Evolutionary conservation across 331 rosid genomes (phyloP).

Genomic region (Ulmus americana): DNA sequence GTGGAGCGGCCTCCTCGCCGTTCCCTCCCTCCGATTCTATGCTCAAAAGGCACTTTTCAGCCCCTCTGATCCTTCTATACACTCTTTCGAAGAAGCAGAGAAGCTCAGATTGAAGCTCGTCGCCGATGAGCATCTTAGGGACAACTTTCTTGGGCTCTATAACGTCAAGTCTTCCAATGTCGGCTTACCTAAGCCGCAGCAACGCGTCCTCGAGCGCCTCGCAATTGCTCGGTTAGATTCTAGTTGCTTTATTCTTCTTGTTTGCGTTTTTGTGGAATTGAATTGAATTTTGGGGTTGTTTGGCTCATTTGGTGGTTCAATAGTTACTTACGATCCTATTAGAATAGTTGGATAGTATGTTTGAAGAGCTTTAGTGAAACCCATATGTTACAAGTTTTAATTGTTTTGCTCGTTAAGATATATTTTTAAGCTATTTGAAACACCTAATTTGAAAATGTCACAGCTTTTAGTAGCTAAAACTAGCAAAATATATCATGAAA

Average conservation of each 20-base stretch:
- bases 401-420: no score
- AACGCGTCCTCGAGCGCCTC: constrained; percentile 59
- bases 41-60: constrained; percentile 12
- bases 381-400: no score
- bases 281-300: neutral
- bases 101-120: constrained; percentile 42
- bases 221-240: constrained; percentile 44
- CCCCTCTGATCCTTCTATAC: constrained; percentile 36
- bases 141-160: constrained; percentile 73
- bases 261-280: neutral
- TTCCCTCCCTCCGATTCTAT: constrained; percentile 59
- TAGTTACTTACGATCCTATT: neutral
- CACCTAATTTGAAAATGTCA: no score
- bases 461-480: no score
- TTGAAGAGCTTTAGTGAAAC: no score
- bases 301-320: neutral
- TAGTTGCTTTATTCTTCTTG: neutral
- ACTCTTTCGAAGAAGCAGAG: constrained; percentile 46
- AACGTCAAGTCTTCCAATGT: constrained; percentile 41
- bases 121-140: constrained; percentile 40
- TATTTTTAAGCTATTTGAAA: no score
- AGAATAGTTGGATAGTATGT: no score
- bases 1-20: constrained; percentile 54
- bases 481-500: no score
- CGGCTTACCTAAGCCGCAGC: constrained; percentile 37